phyloP scores from a whole-genome alignment of 176 grass and related monocot genomes.

The Themeda triandra region DNA sequence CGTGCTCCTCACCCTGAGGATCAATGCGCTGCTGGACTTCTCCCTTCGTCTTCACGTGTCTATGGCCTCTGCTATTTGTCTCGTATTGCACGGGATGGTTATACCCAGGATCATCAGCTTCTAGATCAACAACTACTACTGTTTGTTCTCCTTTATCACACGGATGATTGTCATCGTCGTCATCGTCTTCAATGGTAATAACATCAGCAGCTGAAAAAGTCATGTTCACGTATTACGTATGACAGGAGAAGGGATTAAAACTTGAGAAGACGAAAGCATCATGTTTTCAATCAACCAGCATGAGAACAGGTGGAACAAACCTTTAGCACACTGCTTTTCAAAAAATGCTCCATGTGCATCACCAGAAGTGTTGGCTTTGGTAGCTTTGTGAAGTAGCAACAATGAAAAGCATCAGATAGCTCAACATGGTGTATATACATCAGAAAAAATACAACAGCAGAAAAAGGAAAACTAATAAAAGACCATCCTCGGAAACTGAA shows the following conservation, averaged over 20 bases:
- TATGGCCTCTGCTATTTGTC: not conserved
- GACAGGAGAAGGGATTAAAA: not conserved
- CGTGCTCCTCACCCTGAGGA: constrained; percentile 49
- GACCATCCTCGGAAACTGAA: not conserved
- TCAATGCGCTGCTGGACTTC: not conserved
- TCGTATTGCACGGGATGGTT: not conserved
- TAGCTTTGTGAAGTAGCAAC: not conserved
- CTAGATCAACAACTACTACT: constrained; percentile 16
- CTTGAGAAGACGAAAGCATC: not conserved
- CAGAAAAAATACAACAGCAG: not conserved
- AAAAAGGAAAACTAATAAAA: constrained; percentile 9
- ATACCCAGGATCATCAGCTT: not conserved
- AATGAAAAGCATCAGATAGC: constrained; percentile 9
- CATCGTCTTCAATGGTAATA: constrained; percentile 33
- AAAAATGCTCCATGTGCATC: not conserved
- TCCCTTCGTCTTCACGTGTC: not conserved
- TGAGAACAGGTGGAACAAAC: constrained; percentile 9
- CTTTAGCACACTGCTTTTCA: constrained; percentile 16
- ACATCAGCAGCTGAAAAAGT: constrained; percentile 12
- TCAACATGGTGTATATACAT: not conserved
- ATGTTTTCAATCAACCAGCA: not conserved
- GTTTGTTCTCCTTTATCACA: not conserved
- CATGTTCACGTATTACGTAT: not conserved
- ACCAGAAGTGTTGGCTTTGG: constrained; percentile 7
- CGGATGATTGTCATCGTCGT: not conserved